phyloP scores from a whole-genome alignment of 2,329 filamentous ascomycete species.

The Exophiala sp. region DNA sequence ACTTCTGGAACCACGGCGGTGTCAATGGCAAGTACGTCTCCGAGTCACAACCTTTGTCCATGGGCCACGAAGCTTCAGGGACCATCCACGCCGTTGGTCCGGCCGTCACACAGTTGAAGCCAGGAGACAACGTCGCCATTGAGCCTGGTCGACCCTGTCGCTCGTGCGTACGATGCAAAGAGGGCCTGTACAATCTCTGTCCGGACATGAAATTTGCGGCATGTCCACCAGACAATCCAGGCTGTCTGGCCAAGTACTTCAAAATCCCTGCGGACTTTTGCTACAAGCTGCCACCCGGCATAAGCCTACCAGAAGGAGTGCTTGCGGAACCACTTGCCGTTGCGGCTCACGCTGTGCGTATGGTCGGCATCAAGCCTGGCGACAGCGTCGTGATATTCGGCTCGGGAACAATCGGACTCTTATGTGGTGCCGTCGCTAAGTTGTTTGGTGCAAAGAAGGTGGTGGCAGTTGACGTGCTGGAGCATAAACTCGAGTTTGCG shows the following conservation, averaged over 20 bases:
- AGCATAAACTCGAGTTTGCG: slow-evolving; percentile 58
- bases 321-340: slow-evolving; percentile 50
- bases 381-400: slow-evolving; percentile 40
- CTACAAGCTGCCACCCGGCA: slow-evolving; percentile 36
- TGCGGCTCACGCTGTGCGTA: slow-evolving; percentile 44
- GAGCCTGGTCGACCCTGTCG: slow-evolving; percentile 38
- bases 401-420: slow-evolving; percentile 52
- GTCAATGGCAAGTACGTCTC: slow-evolving; percentile 33
- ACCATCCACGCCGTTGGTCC: slow-evolving; percentile 31
- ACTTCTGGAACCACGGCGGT: slow-evolving; percentile 41
- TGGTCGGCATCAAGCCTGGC: slow-evolving; percentile 39
- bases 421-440: slow-evolving; percentile 58
- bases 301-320: slow-evolving; percentile 43
- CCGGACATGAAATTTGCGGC: slow-evolving; percentile 40
- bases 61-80: slow-evolving; percentile 37
- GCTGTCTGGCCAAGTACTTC: slow-evolving; percentile 39
- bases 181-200: slow-evolving; percentile 43
- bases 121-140: slow-evolving; percentile 36
- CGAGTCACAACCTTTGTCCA: slow-evolving; percentile 28
- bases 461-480: slow-evolving; percentile 60
- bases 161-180: slow-evolving; percentile 35
- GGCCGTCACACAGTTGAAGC: slow-evolving; percentile 26
- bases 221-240: slow-evolving; percentile 37
- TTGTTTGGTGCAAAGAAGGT: slow-evolving; percentile 59
- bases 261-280: slow-evolving; percentile 38